A percentile compares a stretch with the other conserved stretches of the same genome.
Conservation (phyloP, 371 early-diverging fungal genomes). For the Circinella minor region DNA sequence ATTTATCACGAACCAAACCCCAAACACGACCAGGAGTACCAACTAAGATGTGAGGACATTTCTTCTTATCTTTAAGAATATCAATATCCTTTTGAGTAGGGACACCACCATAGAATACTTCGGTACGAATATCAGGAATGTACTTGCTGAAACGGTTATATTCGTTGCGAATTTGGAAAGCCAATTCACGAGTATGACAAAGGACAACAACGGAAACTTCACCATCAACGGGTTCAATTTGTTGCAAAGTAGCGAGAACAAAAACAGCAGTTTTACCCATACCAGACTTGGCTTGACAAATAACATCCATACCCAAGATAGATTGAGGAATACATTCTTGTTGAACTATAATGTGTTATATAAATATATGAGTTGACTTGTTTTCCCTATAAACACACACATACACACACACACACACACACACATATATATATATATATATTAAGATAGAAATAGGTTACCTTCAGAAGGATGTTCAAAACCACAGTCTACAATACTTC, state of each 20-base stretch:
- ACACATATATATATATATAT: too few relatives aligned
- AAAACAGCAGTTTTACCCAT: constrained; percentile 99
- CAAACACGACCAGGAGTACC: constrained; percentile 98
- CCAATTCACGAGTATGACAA: constrained; percentile 98
- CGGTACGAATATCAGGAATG: constrained; percentile 92
- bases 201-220: constrained; percentile 90
- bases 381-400: too few relatives aligned
- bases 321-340: constrained; percentile 99
- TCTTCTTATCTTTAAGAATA: constrained; percentile 77
- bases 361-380: too few relatives aligned
- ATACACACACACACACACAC: too few relatives aligned
- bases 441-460: constrained; percentile 19
- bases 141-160: constrained; percentile 94
- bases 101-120: constrained; percentile 93
- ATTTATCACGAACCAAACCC: constrained; percentile 85
- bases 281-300: constrained; percentile 99
- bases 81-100: constrained; percentile 81
- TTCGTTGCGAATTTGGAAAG: constrained; percentile 97
- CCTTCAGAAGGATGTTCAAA: constrained; percentile 99
- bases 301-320: constrained; percentile 94
- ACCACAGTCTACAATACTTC: constrained; percentile 97
- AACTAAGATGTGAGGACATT: constrained; percentile 93
- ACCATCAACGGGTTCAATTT: constrained; percentile 85
- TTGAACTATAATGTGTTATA: constrained; percentile 75
- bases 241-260: constrained; percentile 95